Percentiles rank a stretch among this genome's conserved stretches.
These are phyloP conservation scores for Suillus brevipes DNA, from an alignment of 768 basidiomycete species.

Conservation along the genomic window DNA sequence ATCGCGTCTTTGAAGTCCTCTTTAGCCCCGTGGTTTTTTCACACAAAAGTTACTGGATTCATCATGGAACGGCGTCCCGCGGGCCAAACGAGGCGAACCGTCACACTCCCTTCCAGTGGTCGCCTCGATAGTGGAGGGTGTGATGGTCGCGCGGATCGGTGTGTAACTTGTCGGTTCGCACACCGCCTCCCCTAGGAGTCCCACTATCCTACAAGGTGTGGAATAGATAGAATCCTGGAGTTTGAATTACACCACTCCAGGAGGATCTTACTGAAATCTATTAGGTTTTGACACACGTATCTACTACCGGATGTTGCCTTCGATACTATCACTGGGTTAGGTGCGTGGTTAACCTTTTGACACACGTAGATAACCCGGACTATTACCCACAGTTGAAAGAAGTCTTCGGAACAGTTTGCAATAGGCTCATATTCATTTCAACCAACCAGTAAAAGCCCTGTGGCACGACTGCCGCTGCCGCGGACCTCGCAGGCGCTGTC, in stretches of 20 bases:
- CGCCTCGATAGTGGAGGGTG: neutral
- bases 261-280: neutral
- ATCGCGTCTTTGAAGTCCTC: neutral
- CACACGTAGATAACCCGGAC: neutral
- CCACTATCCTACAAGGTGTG: neutral
- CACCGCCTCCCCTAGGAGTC: neutral
- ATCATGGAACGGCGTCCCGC: too few species aligned
- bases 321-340: neutral
- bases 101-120: neutral
- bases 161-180: neutral
- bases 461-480: neutral
- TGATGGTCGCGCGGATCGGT: neutral
- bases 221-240: neutral
- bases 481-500: neutral
- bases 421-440: neutral
- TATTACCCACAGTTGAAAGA: neutral
- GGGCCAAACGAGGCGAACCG: too few species aligned
- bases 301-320: neutral
- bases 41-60: too few species aligned
- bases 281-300: neutral
- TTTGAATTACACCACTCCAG: neutral
- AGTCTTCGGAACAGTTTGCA: neutral
- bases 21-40: neutral
- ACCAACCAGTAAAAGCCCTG: neutral
- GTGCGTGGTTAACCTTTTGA: neutral